Evolutionary conservation across 2,329 filamentous ascomycete genomes (phyloP), one percentile per base, ranked within the genome.

Genomic region (Zalaria sp.): DNA sequence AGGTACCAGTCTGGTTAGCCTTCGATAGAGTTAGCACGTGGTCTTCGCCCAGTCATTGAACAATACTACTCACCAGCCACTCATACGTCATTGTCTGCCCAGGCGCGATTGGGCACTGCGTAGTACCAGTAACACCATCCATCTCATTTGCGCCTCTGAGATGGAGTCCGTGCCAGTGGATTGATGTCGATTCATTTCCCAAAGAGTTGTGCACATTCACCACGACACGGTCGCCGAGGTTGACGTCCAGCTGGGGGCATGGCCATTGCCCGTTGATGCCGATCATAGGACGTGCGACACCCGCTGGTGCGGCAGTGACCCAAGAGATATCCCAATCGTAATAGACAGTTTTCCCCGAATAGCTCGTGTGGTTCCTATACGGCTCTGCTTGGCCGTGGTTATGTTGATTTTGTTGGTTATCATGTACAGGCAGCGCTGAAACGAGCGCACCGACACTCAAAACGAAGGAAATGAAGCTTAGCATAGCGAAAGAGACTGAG

Each of bases 91-190:
- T 80, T 1, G 65, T 73, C 3, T 67, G 62, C 1, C 75, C 75
- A 0, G 81, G 76, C 0, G 75, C 67, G 39, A 86, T 79, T 0
- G 73, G 69, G 46, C 79, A 83, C 54, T 83, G 81, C 0, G 74
- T 79, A 3, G 83, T 68, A 31, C 75, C 79, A 0, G 75, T 67
- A 1, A 80, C 72, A 0, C 83, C 83, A 52, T 88, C 83, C 78
- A 85, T 83, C 43, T 70, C 69, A 44, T 77, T 83, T 0, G 81
- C 83, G 6, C 81, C 81, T 49, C 83, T 83, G 54, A 86, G 81
- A 53, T 77, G 84, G 46, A 89, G 69, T 7, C 83, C 83, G 50
- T 89, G 83, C 57, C 83, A 88, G 55, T 89, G 83, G 4, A 88
- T 67, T 28, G 71, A 73, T 5, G 79, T 81, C 8, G 71, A 73